Evolutionary conservation across 2,329 filamentous ascomycete genomes (phyloP), one percentile per base, ranked within the genome.

Genomic region (Cladosporium halotolerans): DNA sequence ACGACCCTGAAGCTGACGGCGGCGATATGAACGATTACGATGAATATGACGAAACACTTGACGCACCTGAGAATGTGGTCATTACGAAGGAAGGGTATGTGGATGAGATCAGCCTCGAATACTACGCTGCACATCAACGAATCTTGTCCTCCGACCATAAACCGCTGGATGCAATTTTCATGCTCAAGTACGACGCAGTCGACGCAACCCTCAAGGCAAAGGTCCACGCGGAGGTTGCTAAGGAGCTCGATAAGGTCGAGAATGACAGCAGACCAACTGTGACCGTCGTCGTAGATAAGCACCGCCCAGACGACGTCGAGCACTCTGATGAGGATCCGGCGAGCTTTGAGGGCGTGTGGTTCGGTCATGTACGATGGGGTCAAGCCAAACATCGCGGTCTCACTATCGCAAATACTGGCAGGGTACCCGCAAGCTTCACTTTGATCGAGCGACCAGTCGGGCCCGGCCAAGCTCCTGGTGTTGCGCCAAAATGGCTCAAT

Each of bases 111-210:
- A 64, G 68, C 19, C 68, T 84, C n/a, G 75, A 82, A 50, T 76
- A 87, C 54, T 99, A 99, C 67, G 83, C 84, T 0, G 92, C 91
- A 0, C 89, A 97, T 64, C 93, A 97, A 68, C 80, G 87, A 14
- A 85, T 99, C 19, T 80, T 88, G 13, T 96, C 92, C 0, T 97
- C 92, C 0, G 93, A 99, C 63, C 93, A 99, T 71, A 99, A 99
- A 68, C 95, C 93, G 0, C 73, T 99, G 2, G 82, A 85, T 55
- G 89, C 90, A 1, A 75, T 91, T 1, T 97, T 97, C 65, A 85
- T 81, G 0, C 72, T 99, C 7, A 85, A 86, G 42, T 96, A 93
- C 65, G 88, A 96, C 57, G 86, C 88, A 0, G 88, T 96, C 1
- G 83, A 95, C 0, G 87, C 90, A 0, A 85, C 92, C 28, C 73